Conservation (phyloP, 352 stramenopile species). For the Globisporangium nunn region DNA sequence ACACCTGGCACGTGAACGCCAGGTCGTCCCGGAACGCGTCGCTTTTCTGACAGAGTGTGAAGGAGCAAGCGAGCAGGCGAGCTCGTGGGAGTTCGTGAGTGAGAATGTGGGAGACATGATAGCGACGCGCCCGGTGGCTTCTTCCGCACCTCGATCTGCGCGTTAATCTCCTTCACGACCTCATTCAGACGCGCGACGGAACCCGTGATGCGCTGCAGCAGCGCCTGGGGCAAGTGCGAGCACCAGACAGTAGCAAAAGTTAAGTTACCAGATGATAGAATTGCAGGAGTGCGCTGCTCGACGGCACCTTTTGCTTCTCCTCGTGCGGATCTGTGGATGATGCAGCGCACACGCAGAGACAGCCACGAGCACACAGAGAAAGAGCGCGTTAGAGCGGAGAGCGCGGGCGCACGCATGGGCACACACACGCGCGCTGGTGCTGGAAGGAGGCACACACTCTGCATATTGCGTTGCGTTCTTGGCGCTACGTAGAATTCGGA, state of each 20-base stretch:
- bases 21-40: slow-evolving; percentile 68
- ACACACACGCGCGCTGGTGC: too few relatives aligned
- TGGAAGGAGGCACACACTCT: too few relatives aligned
- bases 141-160: slow-evolving; percentile 58
- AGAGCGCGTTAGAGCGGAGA: background rate
- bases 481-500: too few relatives aligned
- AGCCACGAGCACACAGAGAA: background rate
- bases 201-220: slow-evolving; percentile 71
- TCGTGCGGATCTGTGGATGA: slow-evolving; percentile 57
- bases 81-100: background rate
- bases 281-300: too few relatives aligned
- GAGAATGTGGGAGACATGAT: background rate
- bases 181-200: slow-evolving; percentile 75
- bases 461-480: too few relatives aligned
- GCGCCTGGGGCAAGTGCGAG: slow-evolving; percentile 10
- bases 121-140: background rate
- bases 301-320: slow-evolving; percentile 69
- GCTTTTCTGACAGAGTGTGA: slow-evolving; percentile 47
- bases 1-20: slow-evolving; percentile 68
- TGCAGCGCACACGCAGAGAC: background rate
- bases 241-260: too few relatives aligned
- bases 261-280: too few relatives aligned
- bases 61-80: too few relatives aligned
- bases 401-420: too few relatives aligned
- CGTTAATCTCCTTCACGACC: slow-evolving; percentile 82